Base-by-base conservation (phyloP, 2,329 filamentous ascomycete genomes). In the Trichoderma sp. region DNA sequence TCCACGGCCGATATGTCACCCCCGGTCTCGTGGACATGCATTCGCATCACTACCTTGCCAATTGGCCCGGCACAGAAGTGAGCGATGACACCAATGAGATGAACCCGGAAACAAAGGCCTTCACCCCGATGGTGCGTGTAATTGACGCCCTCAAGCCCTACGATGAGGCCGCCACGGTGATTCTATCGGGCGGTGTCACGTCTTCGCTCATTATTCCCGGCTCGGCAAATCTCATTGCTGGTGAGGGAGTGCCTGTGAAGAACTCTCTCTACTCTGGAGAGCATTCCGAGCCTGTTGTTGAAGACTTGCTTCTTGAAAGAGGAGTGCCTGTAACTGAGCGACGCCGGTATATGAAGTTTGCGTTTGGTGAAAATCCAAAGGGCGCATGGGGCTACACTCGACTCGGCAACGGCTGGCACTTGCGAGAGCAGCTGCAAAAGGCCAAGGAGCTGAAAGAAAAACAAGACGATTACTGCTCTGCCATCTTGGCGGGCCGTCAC, bases 21-120 rank as follows among this genome's bases (percentile, higher is more conserved):
- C 81, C 81, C 0, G 81, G 81, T 1, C 71, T 83, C 5, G 77
- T 83, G 2, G 81, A 83, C 69, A 79, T 83, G 77, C 81, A 83
- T 71, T 82, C 80, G 2, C 81, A 83, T 71, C 79, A 81, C 68
- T 72, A 78, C 25, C 56, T 76, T 2, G 67, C 69, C 9, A 39
- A 73, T 19, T 82, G 78, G 78, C 81, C 81, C 0, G 39, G 67
- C 15, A 67, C 78, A 2, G 54, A 57, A n/a, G 72, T 71, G 6
- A 72, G n/a, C 5, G 52, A 72, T 5, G 81, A 83, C 70, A 72
- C 66, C 15, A 82, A 82, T 63, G 81, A 82, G 65, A 63, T 79
- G 34, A 67, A 76, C 48, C 58, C 79, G 10, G 59, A 58, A 1
- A 68, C 66, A 1, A 68, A 64, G 29, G 50, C 66, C 5, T 57